Evolutionary conservation across 257 asterid genomes (phyloP).

Genomic region (Phtheirospermum japonicum): DNA sequence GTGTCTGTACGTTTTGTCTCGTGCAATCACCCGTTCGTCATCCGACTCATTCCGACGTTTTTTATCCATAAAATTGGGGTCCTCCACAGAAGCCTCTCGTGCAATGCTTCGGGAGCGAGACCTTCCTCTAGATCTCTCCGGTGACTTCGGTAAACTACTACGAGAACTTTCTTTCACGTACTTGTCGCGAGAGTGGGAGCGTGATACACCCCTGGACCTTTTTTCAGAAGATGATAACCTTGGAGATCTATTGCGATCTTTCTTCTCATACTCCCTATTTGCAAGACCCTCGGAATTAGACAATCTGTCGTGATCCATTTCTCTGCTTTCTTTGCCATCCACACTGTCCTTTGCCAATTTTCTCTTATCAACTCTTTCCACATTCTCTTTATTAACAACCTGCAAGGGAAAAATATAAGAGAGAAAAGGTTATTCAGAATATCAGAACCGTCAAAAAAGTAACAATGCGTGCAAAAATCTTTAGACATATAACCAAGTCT

Average conservation of each 20-base stretch:
- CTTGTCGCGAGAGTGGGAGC: slow-evolving; percentile 37
- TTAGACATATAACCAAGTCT: slow-evolving; percentile 52
- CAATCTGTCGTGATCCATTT: slow-evolving; percentile 32
- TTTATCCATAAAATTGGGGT: slow-evolving; percentile 35
- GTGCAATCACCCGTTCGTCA: slow-evolving; percentile 43
- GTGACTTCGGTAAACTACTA: slow-evolving; percentile 46
- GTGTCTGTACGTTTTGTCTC: slow-evolving; percentile 34
- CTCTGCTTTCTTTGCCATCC: slow-evolving; percentile 39
- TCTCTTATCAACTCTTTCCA: slow-evolving; percentile 28
- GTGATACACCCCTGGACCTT: slow-evolving; percentile 29
- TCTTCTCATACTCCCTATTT: slow-evolving; percentile 37
- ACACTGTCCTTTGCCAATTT: slow-evolving; percentile 31
- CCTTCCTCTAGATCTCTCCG: slow-evolving; percentile 56
- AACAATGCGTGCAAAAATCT: slow-evolving; percentile 29
- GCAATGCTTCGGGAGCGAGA: slow-evolving; percentile 63
- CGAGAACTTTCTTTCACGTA: slow-evolving; percentile 37
- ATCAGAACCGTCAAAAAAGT: slow-evolving; percentile 24
- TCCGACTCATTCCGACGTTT: slow-evolving; percentile 43
- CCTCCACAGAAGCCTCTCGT: slow-evolving; percentile 50
- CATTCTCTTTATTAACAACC: slow-evolving; percentile 40
- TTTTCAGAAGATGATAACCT: slow-evolving; percentile 39
- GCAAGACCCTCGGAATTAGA: slow-evolving; percentile 32
- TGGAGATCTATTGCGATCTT: slow-evolving; percentile 28
- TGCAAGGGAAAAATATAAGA: slow-evolving; percentile 29
- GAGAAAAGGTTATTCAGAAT: slow-evolving; percentile 17